Percentiles rank a stretch among this genome's conserved stretches.
Evolutionary conservation across 345 rosid species (phyloP).

Genomic region (Mallotus nudiflorus): DNA sequence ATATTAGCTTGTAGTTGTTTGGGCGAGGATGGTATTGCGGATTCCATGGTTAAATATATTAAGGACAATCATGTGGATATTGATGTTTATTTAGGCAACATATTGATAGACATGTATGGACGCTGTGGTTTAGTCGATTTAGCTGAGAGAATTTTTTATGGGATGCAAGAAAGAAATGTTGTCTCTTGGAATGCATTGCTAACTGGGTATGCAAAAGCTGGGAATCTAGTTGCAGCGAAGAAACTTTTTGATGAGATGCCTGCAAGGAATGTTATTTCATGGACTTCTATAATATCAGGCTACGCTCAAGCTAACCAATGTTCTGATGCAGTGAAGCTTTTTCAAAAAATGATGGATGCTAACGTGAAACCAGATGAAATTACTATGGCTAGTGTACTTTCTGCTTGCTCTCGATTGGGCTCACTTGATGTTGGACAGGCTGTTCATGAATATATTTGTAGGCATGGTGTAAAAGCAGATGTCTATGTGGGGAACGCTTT

Average conservation of each 20-base stretch:
- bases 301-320: constrained; percentile 19
- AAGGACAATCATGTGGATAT: constrained; percentile 37
- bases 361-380: constrained; percentile 25
- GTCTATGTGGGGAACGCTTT: constrained; percentile 23
- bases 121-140: constrained; percentile 46
- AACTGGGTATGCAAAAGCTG: constrained; percentile 40
- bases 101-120: constrained; percentile 61
- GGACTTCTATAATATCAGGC: constrained; percentile 24
- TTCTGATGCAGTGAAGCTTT: constrained; percentile 23
- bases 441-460: constrained; percentile 23
- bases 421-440: constrained; percentile 16
- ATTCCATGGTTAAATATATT: constrained; percentile 43
- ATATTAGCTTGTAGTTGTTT: constrained; percentile 43
- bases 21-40: constrained; percentile 28
- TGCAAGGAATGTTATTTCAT: constrained; percentile 21
- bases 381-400: constrained; percentile 23
- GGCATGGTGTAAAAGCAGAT: constrained; percentile 15
- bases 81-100: constrained; percentile 64
- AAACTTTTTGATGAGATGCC: constrained; percentile 21
- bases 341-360: constrained; percentile 26
- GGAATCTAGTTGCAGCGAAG: constrained; percentile 40
- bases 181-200: constrained; percentile 65
- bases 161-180: constrained; percentile 44
- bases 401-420: constrained; percentile 27
- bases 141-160: constrained; percentile 42